These are phyloP conservation scores for Aspergillus bridgeri DNA, from an alignment of 495 filamentous ascomycete genomes.

Conservation along the genomic window DNA sequence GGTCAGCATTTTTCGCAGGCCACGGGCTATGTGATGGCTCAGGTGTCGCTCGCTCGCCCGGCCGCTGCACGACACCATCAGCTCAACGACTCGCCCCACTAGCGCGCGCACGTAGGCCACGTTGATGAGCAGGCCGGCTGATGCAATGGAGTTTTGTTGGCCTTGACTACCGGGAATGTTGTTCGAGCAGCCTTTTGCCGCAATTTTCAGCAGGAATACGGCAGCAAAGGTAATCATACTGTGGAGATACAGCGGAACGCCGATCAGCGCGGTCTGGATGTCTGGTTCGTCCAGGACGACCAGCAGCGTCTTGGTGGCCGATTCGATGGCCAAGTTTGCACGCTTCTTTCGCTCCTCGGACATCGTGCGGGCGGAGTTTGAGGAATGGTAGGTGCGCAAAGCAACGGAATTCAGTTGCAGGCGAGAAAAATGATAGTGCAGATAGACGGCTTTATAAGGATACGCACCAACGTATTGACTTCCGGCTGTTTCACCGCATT, in stretches of 20 bases:
- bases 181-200: conserved; percentile 41
- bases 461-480: conserved; percentile 52
- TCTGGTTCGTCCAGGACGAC: conserved; percentile 50
- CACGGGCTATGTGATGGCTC: conserved; percentile 51
- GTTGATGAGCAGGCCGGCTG: conserved; percentile 40
- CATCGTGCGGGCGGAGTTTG: conserved; percentile 44
- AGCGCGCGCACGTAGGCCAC: conserved; percentile 41
- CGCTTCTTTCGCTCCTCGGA: conserved; percentile 50
- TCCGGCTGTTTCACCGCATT: conserved; percentile 28
- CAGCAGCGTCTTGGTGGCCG: conserved; percentile 48
- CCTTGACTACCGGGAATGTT: conserved; percentile 22
- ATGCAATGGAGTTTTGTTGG: conserved; percentile 43
- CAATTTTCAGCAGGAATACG: conserved; percentile 54
- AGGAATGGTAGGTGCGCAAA: conserved; percentile 51
- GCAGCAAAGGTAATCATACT: conserved; percentile 57
- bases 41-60: conserved; percentile 51
- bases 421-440: conserved; percentile 54
- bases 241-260: conserved; percentile 52
- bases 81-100: conserved; percentile 43
- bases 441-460: conserved; percentile 49
- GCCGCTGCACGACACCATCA: conserved; percentile 48
- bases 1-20: conserved; percentile 51
- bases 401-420: conserved; percentile 57
- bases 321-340: conserved; percentile 53
- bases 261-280: conserved; percentile 48